Base-by-base conservation (phyloP, 345 rosid species). In the Eucalyptus coolabah region DNA sequence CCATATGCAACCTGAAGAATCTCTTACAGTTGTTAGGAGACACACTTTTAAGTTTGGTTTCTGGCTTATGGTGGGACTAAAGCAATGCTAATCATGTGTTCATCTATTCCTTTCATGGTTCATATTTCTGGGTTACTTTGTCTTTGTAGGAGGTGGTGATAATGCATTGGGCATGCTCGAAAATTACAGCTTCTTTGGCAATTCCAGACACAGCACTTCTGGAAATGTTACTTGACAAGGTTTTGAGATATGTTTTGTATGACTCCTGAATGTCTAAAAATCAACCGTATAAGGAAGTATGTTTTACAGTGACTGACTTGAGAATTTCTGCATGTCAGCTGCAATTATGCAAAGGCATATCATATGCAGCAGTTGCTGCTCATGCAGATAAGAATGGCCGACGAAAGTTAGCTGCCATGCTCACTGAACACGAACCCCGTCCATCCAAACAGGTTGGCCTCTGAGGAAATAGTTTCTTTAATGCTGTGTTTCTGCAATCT, bases 151-250 rank as follows among this genome's bases (percentile, higher is more conserved):
- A 97, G 93, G 97, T 95, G 92, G 99, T 97, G 90, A 95, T 98
- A 93, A 98, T 97, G 99, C 99, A 98, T 88, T 98, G 99, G 99
- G 96, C 99, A 24, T 97, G 99, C 93, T 93, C 96, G 37, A 98
- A 97, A 94, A 96, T 98, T 92, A 94, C 98, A 81, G 96, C 99
- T 93, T 98, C 98, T 42, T 93, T 95, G 91, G 94, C 99, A 87
- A 95, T 95, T 92, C 96, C 98, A 67, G 99, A 98, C 92, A 91
- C 95, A 88, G 90, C 92, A 88, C 98, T 98, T 91, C 96, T 98
- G 90, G 99, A 98, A 91, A 93, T 96, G 91, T 94, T 97, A 89
- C 98, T 98, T 89, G 98, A 97, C 92, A 98, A 98, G 99, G 99
- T 98, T 90, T 90, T 32, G 53, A 49, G 45, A 26, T 88, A 13